A percentile compares a stretch with the other conserved stretches of the same genome.
These are phyloP conservation scores for Acacia pycnantha DNA, from an alignment of 331 rosid species.

Conservation along the genomic window DNA sequence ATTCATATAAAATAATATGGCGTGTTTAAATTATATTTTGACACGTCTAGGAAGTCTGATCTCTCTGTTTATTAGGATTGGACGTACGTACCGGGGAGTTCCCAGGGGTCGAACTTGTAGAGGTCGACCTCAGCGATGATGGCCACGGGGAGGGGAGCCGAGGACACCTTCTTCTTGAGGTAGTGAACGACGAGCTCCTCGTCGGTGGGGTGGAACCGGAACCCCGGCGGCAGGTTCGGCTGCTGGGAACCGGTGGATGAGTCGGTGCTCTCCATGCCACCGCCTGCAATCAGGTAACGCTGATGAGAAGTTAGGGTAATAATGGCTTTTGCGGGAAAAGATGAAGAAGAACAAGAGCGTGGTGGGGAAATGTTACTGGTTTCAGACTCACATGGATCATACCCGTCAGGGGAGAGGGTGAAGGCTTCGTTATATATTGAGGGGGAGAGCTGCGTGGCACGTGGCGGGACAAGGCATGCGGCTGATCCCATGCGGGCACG, in stretches of 20 bases:
- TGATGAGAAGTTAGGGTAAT: neutral
- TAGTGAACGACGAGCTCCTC: conserved; percentile 89
- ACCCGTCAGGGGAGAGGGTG: neutral
- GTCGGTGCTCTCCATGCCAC: conserved; percentile 74
- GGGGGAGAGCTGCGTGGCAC: neutral
- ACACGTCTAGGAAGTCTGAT: neutral
- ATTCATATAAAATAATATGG: neutral
- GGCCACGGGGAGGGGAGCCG: conserved; percentile 70
- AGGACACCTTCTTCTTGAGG: conserved; percentile 67
- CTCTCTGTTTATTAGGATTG: neutral
- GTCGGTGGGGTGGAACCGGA: conserved; percentile 88
- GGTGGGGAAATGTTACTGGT: conserved; percentile 6
- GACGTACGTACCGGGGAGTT: conserved; percentile 62
- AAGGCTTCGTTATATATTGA: conserved; percentile 37
- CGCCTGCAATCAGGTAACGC: neutral
- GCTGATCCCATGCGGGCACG: neutral
- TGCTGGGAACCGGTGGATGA: conserved; percentile 61
- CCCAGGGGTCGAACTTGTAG: conserved; percentile 94
- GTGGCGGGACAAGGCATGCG: conserved; percentile 3
- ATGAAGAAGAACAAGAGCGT: neutral
- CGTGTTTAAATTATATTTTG: neutral
- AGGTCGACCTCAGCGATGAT: conserved; percentile 88
- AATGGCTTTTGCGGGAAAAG: neutral
- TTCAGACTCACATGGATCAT: neutral
- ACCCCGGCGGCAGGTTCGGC: conserved; percentile 82